Percentiles rank a stretch among this genome's conserved stretches.
These are phyloP conservation scores for Curvularia spicifera DNA, from an alignment of 2,329 filamentous ascomycete species.

Conservation along the genomic window DNA sequence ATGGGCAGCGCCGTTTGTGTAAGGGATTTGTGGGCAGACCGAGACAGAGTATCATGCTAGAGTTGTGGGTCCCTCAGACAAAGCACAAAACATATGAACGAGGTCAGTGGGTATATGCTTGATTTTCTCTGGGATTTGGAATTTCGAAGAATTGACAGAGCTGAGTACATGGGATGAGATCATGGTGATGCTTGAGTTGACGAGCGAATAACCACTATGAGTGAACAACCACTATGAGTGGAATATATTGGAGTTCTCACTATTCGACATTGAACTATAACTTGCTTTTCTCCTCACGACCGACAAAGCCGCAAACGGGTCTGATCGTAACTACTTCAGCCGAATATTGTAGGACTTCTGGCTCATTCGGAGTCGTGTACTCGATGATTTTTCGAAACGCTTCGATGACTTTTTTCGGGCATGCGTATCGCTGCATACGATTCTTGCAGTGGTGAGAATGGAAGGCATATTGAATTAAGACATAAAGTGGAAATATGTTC, in stretches of 20 bases:
- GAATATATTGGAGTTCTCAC: neutral
- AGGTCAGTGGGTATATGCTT: neutral
- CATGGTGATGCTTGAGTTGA: neutral
- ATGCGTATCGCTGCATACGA: slow-evolving; percentile 25
- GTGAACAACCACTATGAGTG: neutral
- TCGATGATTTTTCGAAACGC: slow-evolving; percentile 37
- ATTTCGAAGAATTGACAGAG: neutral
- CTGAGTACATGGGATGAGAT: neutral
- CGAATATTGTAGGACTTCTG: slow-evolving; percentile 27
- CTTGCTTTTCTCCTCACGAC: slow-evolving; percentile 20
- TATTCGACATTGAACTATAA: slow-evolving; percentile 5
- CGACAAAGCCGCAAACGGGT: slow-evolving; percentile 28
- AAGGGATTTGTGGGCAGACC: neutral
- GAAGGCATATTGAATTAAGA: slow-evolving; percentile 17
- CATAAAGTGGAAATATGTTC: neutral
- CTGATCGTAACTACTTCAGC: slow-evolving; percentile 22
- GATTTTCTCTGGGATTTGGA: no score
- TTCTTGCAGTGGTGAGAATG: slow-evolving; percentile 30
- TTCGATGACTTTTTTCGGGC: slow-evolving; percentile 24
- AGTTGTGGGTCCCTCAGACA: slow-evolving; percentile 25
- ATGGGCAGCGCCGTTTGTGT: slow-evolving; percentile 12
- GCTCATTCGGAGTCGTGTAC: slow-evolving; percentile 29
- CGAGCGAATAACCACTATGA: neutral
- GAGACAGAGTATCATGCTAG: slow-evolving; percentile 12
- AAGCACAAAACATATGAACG: neutral